These are phyloP conservation scores for Potentilla sterilis DNA, from an alignment of 306 rosid genomes.

Conservation along the genomic window DNA sequence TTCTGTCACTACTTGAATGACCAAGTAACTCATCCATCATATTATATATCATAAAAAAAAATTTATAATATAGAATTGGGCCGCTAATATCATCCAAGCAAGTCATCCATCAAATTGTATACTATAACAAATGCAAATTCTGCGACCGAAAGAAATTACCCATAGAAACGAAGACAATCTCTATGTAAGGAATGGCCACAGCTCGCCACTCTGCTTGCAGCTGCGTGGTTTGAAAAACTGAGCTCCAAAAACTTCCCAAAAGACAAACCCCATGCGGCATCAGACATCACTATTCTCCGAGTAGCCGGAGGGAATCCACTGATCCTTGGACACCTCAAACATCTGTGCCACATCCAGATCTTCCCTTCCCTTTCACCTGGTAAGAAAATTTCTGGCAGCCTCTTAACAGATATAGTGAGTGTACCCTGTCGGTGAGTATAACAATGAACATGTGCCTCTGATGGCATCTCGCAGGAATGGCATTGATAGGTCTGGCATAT, in stretches of 20 bases:
- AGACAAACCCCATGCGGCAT: conserved; percentile 99
- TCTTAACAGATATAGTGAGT: conserved; percentile 92
- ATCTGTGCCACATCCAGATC: conserved; percentile 99
- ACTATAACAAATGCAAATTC: not conserved
- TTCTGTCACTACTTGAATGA: conserved; percentile 8
- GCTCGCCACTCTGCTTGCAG: conserved; percentile 98
- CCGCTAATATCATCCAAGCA: not conserved
- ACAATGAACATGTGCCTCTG: conserved; percentile 96
- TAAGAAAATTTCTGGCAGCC: conserved; percentile 60
- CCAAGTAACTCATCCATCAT: not conserved
- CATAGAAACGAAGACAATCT: conserved; percentile 97
- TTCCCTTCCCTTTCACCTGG: conserved; percentile 94
- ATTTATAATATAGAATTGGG: not conserved
- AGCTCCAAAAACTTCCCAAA: conserved; percentile 99
- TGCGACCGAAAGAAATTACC: conserved; percentile 37
- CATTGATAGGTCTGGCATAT: conserved; percentile 72
- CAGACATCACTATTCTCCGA: conserved; percentile 88
- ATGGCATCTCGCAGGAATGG: conserved; percentile 81
- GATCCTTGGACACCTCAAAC: conserved; percentile 85
- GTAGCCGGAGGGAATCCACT: conserved; percentile 97
- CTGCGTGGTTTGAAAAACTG: conserved; percentile 97
- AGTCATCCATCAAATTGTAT: not conserved
- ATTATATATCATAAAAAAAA: not conserved
- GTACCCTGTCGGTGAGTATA: conserved; percentile 97
- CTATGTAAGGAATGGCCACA: conserved; percentile 98